Evolutionary conservation across 2,329 filamentous ascomycete genomes (phyloP), one percentile per base, ranked within the genome.

Genomic region (Aspergillus proliferans): DNA sequence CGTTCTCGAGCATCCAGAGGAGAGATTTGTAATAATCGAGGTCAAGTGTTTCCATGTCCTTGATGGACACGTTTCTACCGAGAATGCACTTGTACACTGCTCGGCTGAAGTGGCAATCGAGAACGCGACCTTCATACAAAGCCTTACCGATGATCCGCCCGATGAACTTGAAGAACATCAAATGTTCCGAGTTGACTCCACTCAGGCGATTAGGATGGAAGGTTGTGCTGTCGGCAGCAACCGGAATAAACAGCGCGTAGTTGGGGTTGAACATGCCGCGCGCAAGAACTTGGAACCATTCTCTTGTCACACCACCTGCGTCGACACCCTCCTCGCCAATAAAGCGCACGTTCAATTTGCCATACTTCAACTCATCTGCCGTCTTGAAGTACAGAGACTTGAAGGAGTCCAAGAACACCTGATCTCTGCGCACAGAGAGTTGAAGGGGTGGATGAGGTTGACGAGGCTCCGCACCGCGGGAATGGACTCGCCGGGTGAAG

Each of bases 101-200:
- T 65, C 93, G 85, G 72, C 92, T 97, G 76, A 98, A 98, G 78
- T 97, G 95, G 71, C 93, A 98, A 70, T 98, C 93, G 26, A 98
- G 83, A 33, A 98, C 84, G 49, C 93, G 87, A 42, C 89, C 88
- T 74, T 98, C 94, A 69, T 97, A 98, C 44, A 98, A 79, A 34
- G 93, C 93, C 72, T 98, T 98, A 62, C 93, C 94, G 59, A 98
- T 98, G 71, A 98, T 90, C 45, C 93, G 88, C 39, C 93, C 93
- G 62, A 98, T 96, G 72, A 98, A 98, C 68, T 97, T 97, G 82
- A 98, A 98, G 80, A 96, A 98, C 76, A 89, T 84, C 51, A 97
- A 72, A 75, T 98, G 94, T 71, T 98, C 92, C 30, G 88, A 85
- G 66, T 98, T 98, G 79, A 97, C 85, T 41, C 84, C 84, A 70